These are phyloP conservation scores for Endocarpon pusillum DNA, from an alignment of 495 filamentous ascomycete species.

Conservation along the genomic window DNA sequence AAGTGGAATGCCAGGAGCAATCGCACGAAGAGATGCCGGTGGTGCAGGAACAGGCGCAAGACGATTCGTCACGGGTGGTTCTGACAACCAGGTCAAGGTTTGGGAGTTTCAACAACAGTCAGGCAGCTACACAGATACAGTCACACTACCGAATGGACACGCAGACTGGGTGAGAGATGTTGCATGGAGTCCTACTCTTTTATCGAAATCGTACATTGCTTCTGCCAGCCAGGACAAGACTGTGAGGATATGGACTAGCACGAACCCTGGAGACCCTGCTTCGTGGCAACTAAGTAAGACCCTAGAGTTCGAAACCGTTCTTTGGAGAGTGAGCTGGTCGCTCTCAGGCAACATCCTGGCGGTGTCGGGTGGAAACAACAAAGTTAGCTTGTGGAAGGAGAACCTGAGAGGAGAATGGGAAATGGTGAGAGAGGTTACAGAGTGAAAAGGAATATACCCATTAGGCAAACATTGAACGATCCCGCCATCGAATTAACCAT, in stretches of 20 bases:
- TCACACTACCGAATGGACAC: conserved; percentile 52
- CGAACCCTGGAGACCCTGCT: conserved; percentile 28
- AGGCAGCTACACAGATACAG: conserved; percentile 32
- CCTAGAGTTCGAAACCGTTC: conserved; percentile 67
- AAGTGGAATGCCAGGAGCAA: conserved; percentile 55
- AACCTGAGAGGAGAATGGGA: conserved; percentile 65
- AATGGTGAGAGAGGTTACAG: conserved; percentile 88
- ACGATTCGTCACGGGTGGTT: conserved; percentile 84
- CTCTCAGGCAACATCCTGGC: conserved; percentile 94
- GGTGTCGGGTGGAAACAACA: conserved; percentile 87
- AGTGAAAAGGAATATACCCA: conserved; percentile 37
- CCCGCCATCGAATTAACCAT: too few relatives aligned
- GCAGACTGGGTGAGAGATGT: conserved; percentile 97
- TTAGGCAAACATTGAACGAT: too few relatives aligned
- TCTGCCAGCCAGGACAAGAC: conserved; percentile 91
- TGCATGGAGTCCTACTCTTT: conserved; percentile 83
- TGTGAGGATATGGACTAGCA: conserved; percentile 86
- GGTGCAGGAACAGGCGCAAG: conserved; percentile 40
- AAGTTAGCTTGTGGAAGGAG: conserved; percentile 57
- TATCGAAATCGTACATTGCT: conserved; percentile 91
- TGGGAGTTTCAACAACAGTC: conserved; percentile 51
- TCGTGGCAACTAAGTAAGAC: conserved; percentile 64
- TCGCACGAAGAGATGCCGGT: conserved; percentile 53
- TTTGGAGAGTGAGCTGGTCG: conserved; percentile 97
- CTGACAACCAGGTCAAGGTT: conserved; percentile 81